Evolutionary conservation across 2,329 filamentous ascomycete species (phyloP), one percentile per base, ranked within the genome.

Genomic region (Plenodomus tracheiphilus): DNA sequence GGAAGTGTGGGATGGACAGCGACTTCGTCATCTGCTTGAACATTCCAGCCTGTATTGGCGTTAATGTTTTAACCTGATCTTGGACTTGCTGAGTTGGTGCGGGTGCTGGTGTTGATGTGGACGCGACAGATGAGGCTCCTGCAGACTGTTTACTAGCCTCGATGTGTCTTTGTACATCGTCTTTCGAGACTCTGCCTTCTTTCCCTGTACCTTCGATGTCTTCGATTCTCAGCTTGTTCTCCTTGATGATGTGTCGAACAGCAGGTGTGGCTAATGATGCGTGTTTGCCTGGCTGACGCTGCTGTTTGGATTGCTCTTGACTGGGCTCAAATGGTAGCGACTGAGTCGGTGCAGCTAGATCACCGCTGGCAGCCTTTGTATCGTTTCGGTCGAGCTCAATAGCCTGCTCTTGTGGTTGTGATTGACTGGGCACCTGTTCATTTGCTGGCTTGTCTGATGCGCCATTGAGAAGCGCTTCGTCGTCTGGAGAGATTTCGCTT

Each of bases 11-110:
- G 62, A 97, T 97, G 42, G 75, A 84, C 55, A 99, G 81, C 2
- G 93, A 97, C 49, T 85, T 85, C 13, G 93, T 97, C 94, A 99
- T 99, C 51, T 86, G 83, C 77, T 95, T 97, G 85, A 96, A 97
- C 94, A 99, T 99, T 68, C 91, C 88, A 32, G 83, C 81, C 75
- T 97, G 93, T 13, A 89, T 88, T 32, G 86, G 86, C 11, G 89
- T 89, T 53, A 99, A 78, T 48, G 83, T 77, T 25, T 87, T 79
- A 2, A 79, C 74, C 8, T 85, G 88, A 73, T 97, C 94, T 45
- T 79, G 76, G 13, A 72, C 59, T 28, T 74, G 66, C 32, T 50
- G 53, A 16, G 48, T 43, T 7, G 32, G 17, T 25, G 47, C 19
- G 2, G 51, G 47, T 25, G 54, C 47, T 7, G 69, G 56, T 8